These are phyloP conservation scores for Penicillium fuscoglaucum DNA, from an alignment of 2,329 filamentous ascomycete genomes.

Conservation along the genomic window DNA sequence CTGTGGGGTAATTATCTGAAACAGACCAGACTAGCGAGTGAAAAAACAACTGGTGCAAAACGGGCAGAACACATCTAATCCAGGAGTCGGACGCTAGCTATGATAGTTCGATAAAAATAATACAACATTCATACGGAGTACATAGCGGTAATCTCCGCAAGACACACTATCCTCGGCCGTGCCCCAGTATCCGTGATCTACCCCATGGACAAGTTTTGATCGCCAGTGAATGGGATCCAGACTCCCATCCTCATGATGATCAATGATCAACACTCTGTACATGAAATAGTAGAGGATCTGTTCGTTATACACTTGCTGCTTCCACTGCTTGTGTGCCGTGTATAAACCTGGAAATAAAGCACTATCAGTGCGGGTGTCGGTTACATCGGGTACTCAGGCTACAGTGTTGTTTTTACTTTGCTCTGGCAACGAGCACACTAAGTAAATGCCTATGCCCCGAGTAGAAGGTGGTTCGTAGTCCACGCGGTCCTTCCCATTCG, in stretches of 20 bases:
- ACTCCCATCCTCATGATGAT: not conserved
- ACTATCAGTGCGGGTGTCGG: not conserved
- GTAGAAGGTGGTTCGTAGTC: not conserved
- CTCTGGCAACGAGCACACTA: not conserved
- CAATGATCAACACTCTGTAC: conserved; percentile 2
- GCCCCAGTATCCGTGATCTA: conserved; percentile 5
- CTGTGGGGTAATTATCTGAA: not conserved
- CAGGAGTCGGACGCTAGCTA: not conserved
- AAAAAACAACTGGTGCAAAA: not conserved
- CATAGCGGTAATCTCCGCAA: conserved; percentile 8
- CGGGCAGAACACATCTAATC: not conserved
- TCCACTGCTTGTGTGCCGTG: not conserved
- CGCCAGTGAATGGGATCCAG: conserved; percentile 6
- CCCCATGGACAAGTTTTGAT: conserved; percentile 4
- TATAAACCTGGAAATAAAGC: too few relatives aligned
- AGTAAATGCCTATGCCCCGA: not conserved
- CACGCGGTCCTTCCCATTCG: not conserved
- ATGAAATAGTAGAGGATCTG: not conserved
- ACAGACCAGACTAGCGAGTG: not conserved
- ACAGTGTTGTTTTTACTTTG: not conserved
- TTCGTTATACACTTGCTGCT: not conserved
- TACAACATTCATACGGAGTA: not conserved
- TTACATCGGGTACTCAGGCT: conserved; percentile 1
- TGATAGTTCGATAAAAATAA: not conserved
- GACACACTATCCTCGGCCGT: not conserved